These are phyloP conservation scores for Alternaria alternata DNA, from an alignment of 2,329 filamentous ascomycete species.

Conservation along the genomic window DNA sequence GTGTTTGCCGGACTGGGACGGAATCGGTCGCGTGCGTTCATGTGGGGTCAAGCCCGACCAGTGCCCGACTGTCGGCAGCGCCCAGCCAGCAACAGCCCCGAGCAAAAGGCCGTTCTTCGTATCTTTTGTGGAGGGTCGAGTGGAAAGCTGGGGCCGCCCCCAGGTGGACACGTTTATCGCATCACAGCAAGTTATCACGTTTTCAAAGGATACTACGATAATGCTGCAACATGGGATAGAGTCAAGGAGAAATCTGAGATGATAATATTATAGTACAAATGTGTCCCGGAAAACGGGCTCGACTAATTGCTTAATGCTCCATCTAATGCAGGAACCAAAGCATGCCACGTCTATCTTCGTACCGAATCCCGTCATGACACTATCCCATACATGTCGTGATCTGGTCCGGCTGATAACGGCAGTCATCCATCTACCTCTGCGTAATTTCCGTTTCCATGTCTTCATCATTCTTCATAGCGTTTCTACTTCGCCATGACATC, in stretches of 20 bases:
- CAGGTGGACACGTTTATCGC: neutral
- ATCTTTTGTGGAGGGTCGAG: slow-evolving; percentile 7
- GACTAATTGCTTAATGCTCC: neutral
- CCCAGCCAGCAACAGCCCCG: slow-evolving; percentile 5
- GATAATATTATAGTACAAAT: neutral
- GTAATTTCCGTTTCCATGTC: neutral
- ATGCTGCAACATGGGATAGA: neutral
- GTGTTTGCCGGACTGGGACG: neutral
- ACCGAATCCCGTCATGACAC: neutral
- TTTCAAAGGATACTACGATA: neutral
- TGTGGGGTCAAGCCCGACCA: slow-evolving; percentile 1
- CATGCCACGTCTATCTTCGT: neutral
- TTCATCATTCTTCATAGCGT: neutral
- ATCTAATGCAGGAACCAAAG: slow-evolving; percentile 5
- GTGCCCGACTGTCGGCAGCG: neutral
- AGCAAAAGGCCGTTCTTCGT: slow-evolving; percentile 11
- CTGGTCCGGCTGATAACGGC: neutral
- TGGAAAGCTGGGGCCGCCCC: slow-evolving; percentile 3
- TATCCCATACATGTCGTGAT: slow-evolving; percentile 4
- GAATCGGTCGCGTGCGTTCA: neutral
- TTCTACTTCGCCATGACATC: slow-evolving; percentile 67
- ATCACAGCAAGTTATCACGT: neutral
- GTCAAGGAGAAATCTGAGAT: neutral
- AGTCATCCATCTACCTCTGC: neutral
- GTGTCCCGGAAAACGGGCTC: neutral